Evolutionary conservation across 352 stramenopile genomes (phyloP).

Genomic region (Phytophthora parvispora): DNA sequence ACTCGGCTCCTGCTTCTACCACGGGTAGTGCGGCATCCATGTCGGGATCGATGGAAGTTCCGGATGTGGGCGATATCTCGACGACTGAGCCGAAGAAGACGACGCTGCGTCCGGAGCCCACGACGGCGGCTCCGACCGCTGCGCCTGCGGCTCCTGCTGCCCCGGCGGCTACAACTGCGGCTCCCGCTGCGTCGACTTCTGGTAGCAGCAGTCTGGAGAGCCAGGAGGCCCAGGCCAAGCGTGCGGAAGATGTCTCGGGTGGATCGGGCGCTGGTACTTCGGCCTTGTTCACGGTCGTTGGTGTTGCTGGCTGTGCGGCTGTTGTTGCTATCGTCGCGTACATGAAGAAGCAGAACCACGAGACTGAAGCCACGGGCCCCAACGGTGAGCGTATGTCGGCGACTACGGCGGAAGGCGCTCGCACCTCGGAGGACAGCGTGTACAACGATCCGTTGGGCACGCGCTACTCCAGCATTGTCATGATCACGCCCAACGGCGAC

Average conservation of each 20-base stretch:
- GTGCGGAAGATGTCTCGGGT: constrained; percentile 45
- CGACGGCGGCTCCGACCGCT: constrained; percentile 10
- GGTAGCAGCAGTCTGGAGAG: constrained; percentile 38
- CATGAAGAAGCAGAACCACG: constrained; percentile 51
- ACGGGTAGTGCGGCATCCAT: constrained; percentile 15
- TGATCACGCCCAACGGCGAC: constrained; percentile 87
- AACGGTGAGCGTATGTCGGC: constrained; percentile 44
- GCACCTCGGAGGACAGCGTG: constrained; percentile 65
- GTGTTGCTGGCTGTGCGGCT: constrained; percentile 41
- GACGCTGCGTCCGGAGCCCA: constrained; percentile 23
- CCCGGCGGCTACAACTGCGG: constrained; percentile 8
- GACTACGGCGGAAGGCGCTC: constrained; percentile 46
- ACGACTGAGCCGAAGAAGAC: constrained; percentile 27
- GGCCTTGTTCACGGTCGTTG: constrained; percentile 26
- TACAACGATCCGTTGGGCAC: constrained; percentile 83
- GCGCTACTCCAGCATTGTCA: constrained; percentile 89
- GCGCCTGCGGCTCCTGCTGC: constrained; percentile 16
- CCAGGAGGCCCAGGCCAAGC: constrained; percentile 59
- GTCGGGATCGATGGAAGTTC: constrained; percentile 33
- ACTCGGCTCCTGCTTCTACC: constrained; percentile 1
- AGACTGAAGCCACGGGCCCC: constrained; percentile 24
- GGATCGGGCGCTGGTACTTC: constrained; percentile 3
- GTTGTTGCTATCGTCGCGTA: constrained; percentile 69
- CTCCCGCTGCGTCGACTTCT: constrained; percentile 9
- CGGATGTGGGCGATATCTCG: constrained; percentile 44